Evolutionary conservation across 805 yeast genomes (phyloP), one percentile per base, ranked within the genome.

Genomic region (Pichia exigua): DNA sequence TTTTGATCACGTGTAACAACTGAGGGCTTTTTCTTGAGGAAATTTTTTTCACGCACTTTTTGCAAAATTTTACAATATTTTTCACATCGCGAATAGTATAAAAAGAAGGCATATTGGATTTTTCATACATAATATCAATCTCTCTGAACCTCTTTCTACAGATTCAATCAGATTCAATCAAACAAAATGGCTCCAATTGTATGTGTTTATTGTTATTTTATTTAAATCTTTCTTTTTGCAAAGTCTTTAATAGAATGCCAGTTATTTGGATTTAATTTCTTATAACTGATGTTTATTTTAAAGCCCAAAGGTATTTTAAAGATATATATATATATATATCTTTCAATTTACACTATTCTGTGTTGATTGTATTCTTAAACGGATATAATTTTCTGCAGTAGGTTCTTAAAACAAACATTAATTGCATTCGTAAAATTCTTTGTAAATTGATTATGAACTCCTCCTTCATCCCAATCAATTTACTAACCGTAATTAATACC

Each of bases 161-260:
- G 32, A 15, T 35, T 13, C 24, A 22, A n/a, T 24, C 7, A 18
- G 21, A 50, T 24, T 21, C 21, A 40, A 45, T 30, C 26, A 47
- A 38, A 28, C 50, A 58, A 45, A 60, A 66, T 66, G 70, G 70
- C 70, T 61, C 70, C 70, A 66, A 65, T 66, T 52, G 70, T 66
- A 66, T 56, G 70, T 66, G 54, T 54, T 45, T 27, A 41, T n/a
- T 20, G 35, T 30, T 44, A 22, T 30, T 20, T 35, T n/a, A 11
- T 21, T 10, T 28, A 38, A 7, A 18, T 22, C 8, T 39, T 24
- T 32, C 27, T 20, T 21, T 41, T 43, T 44, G 17, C 46, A 40
- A 51, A 57, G 57, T 49, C 58, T 54, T 47, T 43, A 52, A 54
- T 55, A 56, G 60, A 64, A 65, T 65, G 60, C 60, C 64, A 62